Evolutionary conservation across 352 stramenopile species (phyloP), one percentile per base, ranked within the genome.

Genomic region (Blastocystis hominis): DNA sequence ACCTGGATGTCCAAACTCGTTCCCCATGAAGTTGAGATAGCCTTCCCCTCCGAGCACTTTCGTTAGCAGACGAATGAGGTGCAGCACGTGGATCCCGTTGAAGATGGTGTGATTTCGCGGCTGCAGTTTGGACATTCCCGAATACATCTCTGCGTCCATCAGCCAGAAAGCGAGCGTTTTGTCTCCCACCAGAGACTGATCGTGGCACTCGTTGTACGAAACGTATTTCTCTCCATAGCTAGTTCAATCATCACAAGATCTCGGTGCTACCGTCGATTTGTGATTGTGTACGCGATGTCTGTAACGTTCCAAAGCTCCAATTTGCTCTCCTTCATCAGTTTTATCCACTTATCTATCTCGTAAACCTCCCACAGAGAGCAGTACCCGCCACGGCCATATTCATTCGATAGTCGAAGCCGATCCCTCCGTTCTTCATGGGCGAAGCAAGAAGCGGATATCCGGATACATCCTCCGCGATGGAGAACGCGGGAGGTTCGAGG

Each of bases 91-190:
- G 34, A 90, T 90, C 24, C 88, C 88, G n/a, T 88, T 80, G 2
- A 17, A 34, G 17, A 90, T 62, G 17, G 89, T 50, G 30, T 44
- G n/a, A 17, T 56, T 72, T 40, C 24, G 34, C 30, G 69, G 56
- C 42, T 17, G 7, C 0, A 90, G 78, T 36, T 62, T 69, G 17
- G 86, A 88, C 88, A 90, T 90, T 40, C 46, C 44, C 17, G n/a
- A 38, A 54, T 90, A 90, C 86, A 90, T 90, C 68, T 69, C 88
- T 0, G 56, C 54, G 59, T 90, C 88, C 88, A 90, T 90, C 10
- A 90, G 86, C 86, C 88, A 86, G 64, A 90, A 90, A 2, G 88
- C 88, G 30, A 90, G 59, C 30, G 88, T 90, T 53, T 90, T 89
- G 78, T 89, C 87, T 13, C 88, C 88, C 34, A 90, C 88, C 4